These are phyloP conservation scores for Porodaedalea pini DNA, from an alignment of 1,284 basidiomycete genomes.

Conservation along the genomic window DNA sequence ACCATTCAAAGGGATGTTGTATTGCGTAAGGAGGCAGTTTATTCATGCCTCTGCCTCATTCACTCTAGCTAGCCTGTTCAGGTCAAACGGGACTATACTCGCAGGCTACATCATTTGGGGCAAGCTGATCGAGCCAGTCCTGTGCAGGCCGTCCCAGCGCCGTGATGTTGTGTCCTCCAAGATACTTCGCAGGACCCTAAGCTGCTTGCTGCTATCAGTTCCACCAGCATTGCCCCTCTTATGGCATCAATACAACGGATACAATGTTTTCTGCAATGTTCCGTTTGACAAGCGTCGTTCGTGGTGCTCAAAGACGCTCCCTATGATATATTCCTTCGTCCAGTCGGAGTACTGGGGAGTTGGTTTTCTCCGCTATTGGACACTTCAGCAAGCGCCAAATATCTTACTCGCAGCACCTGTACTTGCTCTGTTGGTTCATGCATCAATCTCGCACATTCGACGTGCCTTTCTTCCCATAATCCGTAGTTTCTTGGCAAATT, in stretches of 20 bases:
- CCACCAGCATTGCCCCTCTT: conserved; percentile 64
- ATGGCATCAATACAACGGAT: conserved; percentile 66
- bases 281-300: conserved; percentile 27
- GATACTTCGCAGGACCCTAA: conserved; percentile 26
- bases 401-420: conserved; percentile 79
- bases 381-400: conserved; percentile 79
- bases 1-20: conserved; percentile 53
- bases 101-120: conserved; percentile 75
- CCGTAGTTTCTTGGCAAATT: not conserved
- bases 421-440: conserved; percentile 49
- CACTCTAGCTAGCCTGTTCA: conserved; percentile 61
- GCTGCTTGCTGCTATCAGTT: conserved; percentile 40
- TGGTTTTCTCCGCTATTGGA: conserved; percentile 89
- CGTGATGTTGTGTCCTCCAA: not conserved
- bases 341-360: conserved; percentile 87
- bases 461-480: conserved; percentile 23
- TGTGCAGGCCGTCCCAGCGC: not conserved
- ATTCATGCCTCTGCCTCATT: conserved; percentile 58
- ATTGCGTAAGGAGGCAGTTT: conserved; percentile 48
- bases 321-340: conserved; percentile 80
- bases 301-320: conserved; percentile 68
- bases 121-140: conserved; percentile 49
- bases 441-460: conserved; percentile 37
- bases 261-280: conserved; percentile 57
- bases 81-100: conserved; percentile 82